Evolutionary conservation across 306 rosid genomes (phyloP), one percentile per base, ranked within the genome.

Genomic region (Lathyrus tuberosus): DNA sequence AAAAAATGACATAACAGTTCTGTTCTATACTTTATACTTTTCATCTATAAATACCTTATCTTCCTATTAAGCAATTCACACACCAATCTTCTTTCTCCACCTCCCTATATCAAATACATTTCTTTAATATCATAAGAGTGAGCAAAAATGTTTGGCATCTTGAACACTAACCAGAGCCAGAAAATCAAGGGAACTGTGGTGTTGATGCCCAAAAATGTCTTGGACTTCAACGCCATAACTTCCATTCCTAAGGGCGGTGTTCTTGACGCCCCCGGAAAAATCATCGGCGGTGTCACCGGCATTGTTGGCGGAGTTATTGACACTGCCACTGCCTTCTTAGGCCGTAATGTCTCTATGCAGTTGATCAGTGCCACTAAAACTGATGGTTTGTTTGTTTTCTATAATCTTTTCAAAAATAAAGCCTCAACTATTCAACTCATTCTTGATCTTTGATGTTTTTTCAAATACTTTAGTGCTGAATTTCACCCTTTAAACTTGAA

Each of bases 101-200:
- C 40, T 7, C n/a, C n/a, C 51, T 8, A 5, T 15, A 64, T 22
- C 53, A 41, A 40, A 20, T 0, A 20, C 1, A 20, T 20, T 20
- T 20, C 22, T 20, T 20, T 20, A 20, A 20, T 20, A 3, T 6
- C 41, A 20, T 16, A 61, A 62, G 5, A 60, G 66, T 12, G 0
- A 42, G 35, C 6, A 56, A 76, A 63, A 51, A 77, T 80, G 80
- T 42, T 60, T 58, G 42, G 46, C 0, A 12, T 76, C n/a, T 63
- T 20, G 10, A 35, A 35, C 40, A 6, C 40, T 22, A 18, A 72
- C 8, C 69, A 7, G 10, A 20, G 67, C 1, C 41, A 48, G 2
- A 77, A 81, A 65, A 74, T 81, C 4, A 77, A 77, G 59, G 85
- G 85, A 1, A 81, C 80, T 0, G 80, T 77, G 63, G 80, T 81